Evolutionary conservation across 352 stramenopile species (phyloP).

Genomic region (Elongisporangium undulatum): DNA sequence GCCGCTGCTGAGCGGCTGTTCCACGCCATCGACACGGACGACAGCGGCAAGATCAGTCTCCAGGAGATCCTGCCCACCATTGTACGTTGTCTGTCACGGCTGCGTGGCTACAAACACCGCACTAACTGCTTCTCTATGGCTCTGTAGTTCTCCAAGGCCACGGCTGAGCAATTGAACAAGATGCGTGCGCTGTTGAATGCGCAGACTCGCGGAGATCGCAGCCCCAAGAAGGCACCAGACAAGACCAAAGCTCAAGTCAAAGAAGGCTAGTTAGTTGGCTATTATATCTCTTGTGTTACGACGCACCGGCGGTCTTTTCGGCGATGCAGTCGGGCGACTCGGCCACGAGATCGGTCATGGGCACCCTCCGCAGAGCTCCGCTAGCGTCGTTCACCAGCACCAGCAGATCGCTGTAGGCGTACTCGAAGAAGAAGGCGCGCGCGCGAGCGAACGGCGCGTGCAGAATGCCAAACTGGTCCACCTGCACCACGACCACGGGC

Average conservation of each 20-base stretch:
- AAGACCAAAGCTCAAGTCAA: background rate
- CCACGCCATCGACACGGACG: slow-evolving; percentile 40
- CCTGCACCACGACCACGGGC: slow-evolving; percentile 62
- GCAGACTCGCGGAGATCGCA: slow-evolving; percentile 5
- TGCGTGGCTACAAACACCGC: slow-evolving; percentile 4
- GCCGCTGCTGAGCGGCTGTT: slow-evolving; percentile 40
- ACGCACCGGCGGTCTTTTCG: slow-evolving; percentile 12
- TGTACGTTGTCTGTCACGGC: slow-evolving; percentile 15
- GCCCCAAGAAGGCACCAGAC: slow-evolving; percentile 1
- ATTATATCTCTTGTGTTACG: slow-evolving; percentile 4
- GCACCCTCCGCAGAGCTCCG: slow-evolving; percentile 26
- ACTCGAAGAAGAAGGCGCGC: slow-evolving; percentile 83
- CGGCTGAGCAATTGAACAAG: slow-evolving; percentile 37
- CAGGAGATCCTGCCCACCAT: slow-evolving; percentile 45
- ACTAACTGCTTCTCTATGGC: slow-evolving; percentile 1
- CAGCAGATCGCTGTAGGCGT: slow-evolving; percentile 38
- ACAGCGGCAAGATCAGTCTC: slow-evolving; percentile 46
- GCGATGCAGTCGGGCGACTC: slow-evolving; percentile 56
- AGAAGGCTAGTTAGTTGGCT: background rate
- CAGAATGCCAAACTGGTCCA: slow-evolving; percentile 87
- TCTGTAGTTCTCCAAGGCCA: slow-evolving; percentile 43
- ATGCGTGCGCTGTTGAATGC: slow-evolving; percentile 31
- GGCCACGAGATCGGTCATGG: slow-evolving; percentile 32
- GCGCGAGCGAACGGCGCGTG: slow-evolving; percentile 81
- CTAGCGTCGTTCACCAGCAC: slow-evolving; percentile 34